These are phyloP conservation scores for Scheffersomyces lignicola DNA, from an alignment of 1,139 yeast genomes.

Conservation along the genomic window DNA sequence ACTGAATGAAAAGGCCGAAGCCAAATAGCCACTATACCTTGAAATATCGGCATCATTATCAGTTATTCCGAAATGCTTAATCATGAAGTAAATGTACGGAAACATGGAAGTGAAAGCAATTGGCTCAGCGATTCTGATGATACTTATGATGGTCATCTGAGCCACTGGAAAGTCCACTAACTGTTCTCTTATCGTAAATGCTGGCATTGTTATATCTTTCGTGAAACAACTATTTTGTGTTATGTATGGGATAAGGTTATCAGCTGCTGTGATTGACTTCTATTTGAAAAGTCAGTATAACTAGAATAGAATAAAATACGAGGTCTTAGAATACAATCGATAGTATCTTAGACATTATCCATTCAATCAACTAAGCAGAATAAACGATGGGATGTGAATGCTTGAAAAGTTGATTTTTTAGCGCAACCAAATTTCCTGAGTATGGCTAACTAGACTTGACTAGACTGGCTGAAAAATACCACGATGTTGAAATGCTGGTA, in stretches of 20 bases:
- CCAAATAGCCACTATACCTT: conserved; percentile 57
- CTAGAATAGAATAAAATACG: too few relatives aligned
- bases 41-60: conserved; percentile 53
- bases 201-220: conserved; percentile 3
- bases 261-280: too few relatives aligned
- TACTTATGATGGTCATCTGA: conserved; percentile 47
- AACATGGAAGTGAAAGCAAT: conserved; percentile 63
- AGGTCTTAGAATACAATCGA: too few relatives aligned
- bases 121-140: conserved; percentile 60
- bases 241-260: background rate
- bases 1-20: conserved; percentile 55
- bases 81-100: conserved; percentile 67
- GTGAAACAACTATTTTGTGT: background rate
- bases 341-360: conserved; percentile 1
- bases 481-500: too few relatives aligned
- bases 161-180: conserved; percentile 48
- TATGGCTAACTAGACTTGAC: too few relatives aligned
- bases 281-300: too few relatives aligned
- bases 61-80: conserved; percentile 54
- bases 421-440: too few relatives aligned
- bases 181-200: conserved; percentile 22
- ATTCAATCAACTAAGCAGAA: background rate
- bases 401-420: too few relatives aligned
- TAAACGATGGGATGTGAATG: too few relatives aligned
- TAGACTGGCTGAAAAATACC: too few relatives aligned